phyloP scores from a whole-genome alignment of 2,329 filamentous ascomycete species.

The Apiospora koreana region DNA sequence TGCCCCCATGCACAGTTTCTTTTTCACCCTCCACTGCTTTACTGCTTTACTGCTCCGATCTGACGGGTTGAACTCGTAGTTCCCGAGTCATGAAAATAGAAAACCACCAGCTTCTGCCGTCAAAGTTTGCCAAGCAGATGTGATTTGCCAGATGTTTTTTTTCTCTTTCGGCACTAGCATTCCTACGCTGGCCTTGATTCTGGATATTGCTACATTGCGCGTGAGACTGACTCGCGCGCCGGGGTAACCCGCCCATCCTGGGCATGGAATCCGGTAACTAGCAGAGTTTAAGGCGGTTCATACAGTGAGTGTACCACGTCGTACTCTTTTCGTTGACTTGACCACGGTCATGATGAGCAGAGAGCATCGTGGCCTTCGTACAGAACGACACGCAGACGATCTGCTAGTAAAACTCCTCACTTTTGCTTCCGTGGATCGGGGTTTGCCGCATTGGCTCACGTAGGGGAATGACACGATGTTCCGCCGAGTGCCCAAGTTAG shows the following conservation, averaged over 20 bases:
- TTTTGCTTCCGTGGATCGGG: neutral
- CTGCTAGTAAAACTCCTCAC: neutral
- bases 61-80: conserved; percentile 1
- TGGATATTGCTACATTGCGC: neutral
- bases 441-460: neutral
- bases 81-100: neutral
- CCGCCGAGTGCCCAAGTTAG: neutral
- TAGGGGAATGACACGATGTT: neutral
- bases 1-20: neutral
- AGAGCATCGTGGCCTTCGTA: neutral
- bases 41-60: neutral
- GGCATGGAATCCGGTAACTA: neutral
- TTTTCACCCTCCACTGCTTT: neutral
- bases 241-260: neutral
- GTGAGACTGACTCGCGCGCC: neutral
- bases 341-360: neutral
- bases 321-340: neutral
- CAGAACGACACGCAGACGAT: neutral
- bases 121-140: neutral
- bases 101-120: neutral
- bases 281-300: neutral
- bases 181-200: conserved; percentile 2
- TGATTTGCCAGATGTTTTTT: neutral
- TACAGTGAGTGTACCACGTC: neutral
- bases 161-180: neutral